Base-by-base conservation (phyloP, 176 grass and related monocot species). In the Tillandsia fasciculata region DNA sequence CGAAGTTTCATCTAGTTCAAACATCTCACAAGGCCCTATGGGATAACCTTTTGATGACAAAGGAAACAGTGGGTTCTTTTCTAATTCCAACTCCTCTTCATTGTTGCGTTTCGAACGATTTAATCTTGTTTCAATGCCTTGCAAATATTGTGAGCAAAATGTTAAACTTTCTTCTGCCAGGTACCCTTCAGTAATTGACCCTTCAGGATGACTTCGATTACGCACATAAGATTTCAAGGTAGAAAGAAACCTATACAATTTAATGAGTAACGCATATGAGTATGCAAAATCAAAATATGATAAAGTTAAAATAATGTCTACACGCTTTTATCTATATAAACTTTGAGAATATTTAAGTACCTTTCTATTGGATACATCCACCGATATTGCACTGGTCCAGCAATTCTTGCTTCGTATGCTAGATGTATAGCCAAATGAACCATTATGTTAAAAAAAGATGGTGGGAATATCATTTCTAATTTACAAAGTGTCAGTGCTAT, bases 141-240 rank as follows among this genome's bases (percentile, higher is more conserved):
- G 22, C 20, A 54, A n/a, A 12, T 71, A 71, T 8, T 50, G 2
- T 33, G 22, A 71, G 2, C 52, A 77, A 72, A 83, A 77, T 28
- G 11, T 77, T 51, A 72, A 12, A 2, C 66, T 64, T 42, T 82
- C 67, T 17, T 76, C 29, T 26, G 23, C 51, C 26, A 67, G 26
- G 51, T 83, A 77, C 8, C 50, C 74, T 67, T 77, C 20, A 10
- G 51, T 74, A 67, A 78, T 83, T 6, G 69, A 83, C 6, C 80
- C 80, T 71, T 83, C 63, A 24, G n/a, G 74, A 15, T 23, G 29
- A 11, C 57, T 54, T 29, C 63, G 29, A 64, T 77, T 78, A n/a
- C 33, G 63, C 5, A 83, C 61, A 56, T 51, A 76, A 7, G 12
- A 29, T 57, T 83, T 59, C 22, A 72, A 11, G 11, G 10, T 66